Conservation (phyloP, 345 rosid genomes). For the Pelargonium nanum region DNA sequence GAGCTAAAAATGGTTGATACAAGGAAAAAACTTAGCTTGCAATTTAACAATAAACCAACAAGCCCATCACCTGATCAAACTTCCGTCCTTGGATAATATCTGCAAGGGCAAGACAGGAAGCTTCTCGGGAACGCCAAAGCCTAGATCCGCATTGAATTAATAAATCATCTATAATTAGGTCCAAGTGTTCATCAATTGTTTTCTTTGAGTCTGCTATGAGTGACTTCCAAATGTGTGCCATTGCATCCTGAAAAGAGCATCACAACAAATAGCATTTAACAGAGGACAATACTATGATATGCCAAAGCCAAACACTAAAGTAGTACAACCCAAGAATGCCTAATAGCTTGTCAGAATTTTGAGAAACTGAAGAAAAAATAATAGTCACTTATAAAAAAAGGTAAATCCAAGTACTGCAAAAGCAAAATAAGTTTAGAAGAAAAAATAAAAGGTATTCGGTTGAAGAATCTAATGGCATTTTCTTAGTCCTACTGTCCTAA, state of each 20-base stretch:
- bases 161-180: slow-evolving; percentile 74
- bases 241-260: slow-evolving; percentile 59
- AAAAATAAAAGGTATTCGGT: neutral
- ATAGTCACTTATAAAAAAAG: neutral
- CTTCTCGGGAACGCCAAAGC: slow-evolving; percentile 97
- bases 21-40: neutral
- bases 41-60: slow-evolving; percentile 4
- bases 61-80: slow-evolving; percentile 62
- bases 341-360: neutral
- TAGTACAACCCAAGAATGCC: neutral
- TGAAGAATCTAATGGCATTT: neutral
- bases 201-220: slow-evolving; percentile 67
- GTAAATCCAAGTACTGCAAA: neutral
- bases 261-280: slow-evolving; percentile 14
- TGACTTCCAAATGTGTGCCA: slow-evolving; percentile 96
- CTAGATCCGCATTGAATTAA: slow-evolving; percentile 72
- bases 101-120: slow-evolving; percentile 87
- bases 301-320: neutral
- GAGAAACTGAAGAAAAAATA: neutral
- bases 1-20: neutral
- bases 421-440: neutral
- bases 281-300: neutral
- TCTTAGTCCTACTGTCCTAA: too few relatives aligned
- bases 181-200: slow-evolving; percentile 78
- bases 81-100: slow-evolving; percentile 90